phyloP scores from a whole-genome alignment of 1,284 basidiomycete species.

The Pholiota adiposa region DNA sequence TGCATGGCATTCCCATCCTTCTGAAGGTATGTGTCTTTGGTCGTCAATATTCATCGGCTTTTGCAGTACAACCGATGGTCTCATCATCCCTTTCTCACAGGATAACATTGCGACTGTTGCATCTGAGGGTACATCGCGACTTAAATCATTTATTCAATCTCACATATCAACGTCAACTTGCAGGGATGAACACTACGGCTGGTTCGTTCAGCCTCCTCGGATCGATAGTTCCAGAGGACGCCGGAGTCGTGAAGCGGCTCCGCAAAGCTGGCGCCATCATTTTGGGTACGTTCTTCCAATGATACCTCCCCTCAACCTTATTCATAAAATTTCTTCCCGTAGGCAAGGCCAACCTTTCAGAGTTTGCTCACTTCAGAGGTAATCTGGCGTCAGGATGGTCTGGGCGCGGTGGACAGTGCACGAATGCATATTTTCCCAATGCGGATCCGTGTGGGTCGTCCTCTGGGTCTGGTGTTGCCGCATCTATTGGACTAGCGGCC shows the following conservation, averaged over 20 bases:
- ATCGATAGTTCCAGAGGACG: constrained; percentile 66
- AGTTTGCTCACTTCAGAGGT: constrained; percentile 65
- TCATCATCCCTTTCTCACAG: too few relatives aligned
- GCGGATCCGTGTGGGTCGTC: constrained; percentile 70
- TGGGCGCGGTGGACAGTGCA: constrained; percentile 66
- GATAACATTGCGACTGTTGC: constrained; percentile 12
- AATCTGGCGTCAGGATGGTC: constrained; percentile 64
- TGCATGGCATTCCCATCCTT: constrained; percentile 75
- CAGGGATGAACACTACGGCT: constrained; percentile 70
- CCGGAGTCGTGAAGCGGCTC: constrained; percentile 60
- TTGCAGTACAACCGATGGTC: not conserved
- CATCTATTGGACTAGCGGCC: constrained; percentile 64
- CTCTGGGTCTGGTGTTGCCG: constrained; percentile 64
- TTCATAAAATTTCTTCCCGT: not conserved
- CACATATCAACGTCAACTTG: not conserved
- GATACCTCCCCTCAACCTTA: not conserved
- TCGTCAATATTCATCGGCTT: not conserved
- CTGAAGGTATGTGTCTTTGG: constrained; percentile 57
- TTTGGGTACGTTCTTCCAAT: not conserved
- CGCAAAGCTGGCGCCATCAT: constrained; percentile 49
- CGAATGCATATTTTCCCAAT: constrained; percentile 61
- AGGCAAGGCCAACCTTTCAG: constrained; percentile 70
- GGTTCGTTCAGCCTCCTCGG: constrained; percentile 61
- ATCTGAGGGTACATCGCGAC: constrained; percentile 4
- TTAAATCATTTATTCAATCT: not conserved